Evolutionary conservation across 495 filamentous ascomycete genomes (phyloP).

Genomic region (Pyronema domesticum): DNA sequence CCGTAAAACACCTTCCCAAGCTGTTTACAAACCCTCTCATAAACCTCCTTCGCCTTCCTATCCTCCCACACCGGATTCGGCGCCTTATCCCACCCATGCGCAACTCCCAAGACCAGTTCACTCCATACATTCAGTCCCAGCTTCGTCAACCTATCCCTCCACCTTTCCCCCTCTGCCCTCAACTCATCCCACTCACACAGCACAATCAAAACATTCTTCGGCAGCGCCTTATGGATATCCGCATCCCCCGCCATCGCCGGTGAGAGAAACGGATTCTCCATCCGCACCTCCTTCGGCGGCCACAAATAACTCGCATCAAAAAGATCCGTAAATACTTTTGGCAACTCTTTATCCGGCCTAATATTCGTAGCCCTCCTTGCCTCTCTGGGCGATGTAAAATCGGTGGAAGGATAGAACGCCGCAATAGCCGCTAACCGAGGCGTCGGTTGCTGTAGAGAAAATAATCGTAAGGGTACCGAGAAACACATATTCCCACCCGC

Average conservation of each 20-base stretch:
- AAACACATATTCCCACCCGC: slow-evolving; percentile 76
- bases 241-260: slow-evolving; percentile 42
- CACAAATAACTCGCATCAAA: slow-evolving; percentile 72
- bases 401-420: slow-evolving; percentile 69
- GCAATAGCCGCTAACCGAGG: slow-evolving; percentile 35
- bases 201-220: slow-evolving; percentile 49
- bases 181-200: slow-evolving; percentile 90
- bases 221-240: slow-evolving; percentile 35
- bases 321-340: slow-evolving; percentile 56
- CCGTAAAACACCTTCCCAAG: slow-evolving; percentile 3
- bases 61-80: slow-evolving; percentile 44
- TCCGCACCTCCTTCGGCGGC: slow-evolving; percentile 35
- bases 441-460: slow-evolving; percentile 13
- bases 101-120: slow-evolving; percentile 51
- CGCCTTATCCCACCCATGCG: slow-evolving; percentile 77
- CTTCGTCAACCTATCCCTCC: slow-evolving; percentile 41
- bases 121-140: slow-evolving; percentile 47
- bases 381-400: slow-evolving; percentile 59
- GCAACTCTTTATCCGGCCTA: slow-evolving; percentile 52
- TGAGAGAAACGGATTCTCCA: slow-evolving; percentile 42
- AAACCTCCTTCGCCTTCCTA: slow-evolving; percentile 8
- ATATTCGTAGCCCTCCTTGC: slow-evolving; percentile 47
- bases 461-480: slow-evolving; percentile 55
- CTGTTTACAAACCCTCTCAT: slow-evolving; percentile 12
- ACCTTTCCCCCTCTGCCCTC: slow-evolving; percentile 51